Percentiles rank a stretch among this genome's conserved stretches.
phyloP scores from a whole-genome alignment of 1,284 basidiomycete species.

The Leccinum solheimii region DNA sequence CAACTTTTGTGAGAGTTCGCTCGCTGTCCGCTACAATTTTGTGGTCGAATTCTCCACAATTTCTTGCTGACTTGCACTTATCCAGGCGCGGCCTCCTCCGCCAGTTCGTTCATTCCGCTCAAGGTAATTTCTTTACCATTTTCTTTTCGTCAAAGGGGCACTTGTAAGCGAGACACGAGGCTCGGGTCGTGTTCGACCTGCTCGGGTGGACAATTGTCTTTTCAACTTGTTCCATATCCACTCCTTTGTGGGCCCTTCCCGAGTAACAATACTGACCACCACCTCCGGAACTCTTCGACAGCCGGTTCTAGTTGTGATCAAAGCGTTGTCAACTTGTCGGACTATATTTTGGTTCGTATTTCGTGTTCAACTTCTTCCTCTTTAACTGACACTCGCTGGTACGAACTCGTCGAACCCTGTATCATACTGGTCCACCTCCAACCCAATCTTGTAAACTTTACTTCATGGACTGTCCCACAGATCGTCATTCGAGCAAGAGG shows the following conservation, averaged over 20 bases:
- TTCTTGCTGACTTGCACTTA: slow-evolving; percentile 23
- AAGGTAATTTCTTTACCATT: slow-evolving; percentile 41
- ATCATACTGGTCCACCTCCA: not conserved
- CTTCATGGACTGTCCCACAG: slow-evolving; percentile 29
- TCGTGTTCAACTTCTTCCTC: slow-evolving; percentile 20
- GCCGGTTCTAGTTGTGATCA: slow-evolving; percentile 29
- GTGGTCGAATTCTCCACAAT: not conserved
- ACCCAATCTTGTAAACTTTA: not conserved
- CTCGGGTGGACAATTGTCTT: slow-evolving; percentile 26
- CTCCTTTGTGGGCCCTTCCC: slow-evolving; percentile 15
- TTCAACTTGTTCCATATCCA: slow-evolving; percentile 24
- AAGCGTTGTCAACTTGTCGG: slow-evolving; percentile 17
- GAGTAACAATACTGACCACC: slow-evolving; percentile 18
- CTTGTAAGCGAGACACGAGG: slow-evolving; percentile 32
- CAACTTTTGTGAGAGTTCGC: slow-evolving; percentile 44
- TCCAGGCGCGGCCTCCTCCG: slow-evolving; percentile 73
- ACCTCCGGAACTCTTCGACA: slow-evolving; percentile 14
- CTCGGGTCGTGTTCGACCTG: slow-evolving; percentile 14
- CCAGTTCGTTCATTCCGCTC: slow-evolving; percentile 55
- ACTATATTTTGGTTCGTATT: slow-evolving; percentile 31
- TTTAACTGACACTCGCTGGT: not conserved
- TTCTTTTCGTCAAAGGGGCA: slow-evolving; percentile 10
- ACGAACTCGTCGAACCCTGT: too few species aligned
- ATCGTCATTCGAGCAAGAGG: slow-evolving; percentile 43
- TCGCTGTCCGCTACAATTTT: slow-evolving; percentile 6